Evolutionary conservation across 140 eudicot species (phyloP).

Genomic region (Oenanthe javanica): DNA sequence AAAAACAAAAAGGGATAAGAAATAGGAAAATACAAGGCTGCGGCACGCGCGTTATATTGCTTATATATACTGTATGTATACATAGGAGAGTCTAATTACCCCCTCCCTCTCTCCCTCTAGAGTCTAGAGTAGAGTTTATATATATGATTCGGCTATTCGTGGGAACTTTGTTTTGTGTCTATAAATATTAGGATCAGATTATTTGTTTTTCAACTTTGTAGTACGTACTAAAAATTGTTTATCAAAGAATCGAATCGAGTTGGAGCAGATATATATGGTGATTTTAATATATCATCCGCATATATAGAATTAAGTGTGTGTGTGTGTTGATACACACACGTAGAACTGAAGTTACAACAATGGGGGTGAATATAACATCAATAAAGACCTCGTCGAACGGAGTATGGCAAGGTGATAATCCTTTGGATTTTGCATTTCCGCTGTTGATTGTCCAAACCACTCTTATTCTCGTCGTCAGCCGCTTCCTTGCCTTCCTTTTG

Average conservation of each 20-base stretch:
- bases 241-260: background rate
- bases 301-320: too few species aligned
- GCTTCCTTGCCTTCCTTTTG: constrained; percentile 57
- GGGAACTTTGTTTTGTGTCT: too few species aligned
- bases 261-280: background rate
- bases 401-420: constrained; percentile 59
- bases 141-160: too few species aligned
- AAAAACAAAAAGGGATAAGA: too few species aligned
- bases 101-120: too few species aligned
- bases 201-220: too few species aligned
- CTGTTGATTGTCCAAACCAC: constrained; percentile 55
- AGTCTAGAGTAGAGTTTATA: background rate
- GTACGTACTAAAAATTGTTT: background rate
- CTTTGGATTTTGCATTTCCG: constrained; percentile 55
- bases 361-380: constrained; percentile 52
- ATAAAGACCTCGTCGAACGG: constrained; percentile 52
- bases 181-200: too few species aligned
- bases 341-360: background rate
- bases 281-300: too few species aligned
- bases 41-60: too few species aligned
- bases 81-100: too few species aligned
- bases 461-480: constrained; percentile 45
- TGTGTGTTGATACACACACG: background rate
- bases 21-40: too few species aligned
- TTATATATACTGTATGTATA: too few species aligned